phyloP scores from a whole-genome alignment of 2,329 filamentous ascomycete genomes.

The Fusarium austroafricanum region DNA sequence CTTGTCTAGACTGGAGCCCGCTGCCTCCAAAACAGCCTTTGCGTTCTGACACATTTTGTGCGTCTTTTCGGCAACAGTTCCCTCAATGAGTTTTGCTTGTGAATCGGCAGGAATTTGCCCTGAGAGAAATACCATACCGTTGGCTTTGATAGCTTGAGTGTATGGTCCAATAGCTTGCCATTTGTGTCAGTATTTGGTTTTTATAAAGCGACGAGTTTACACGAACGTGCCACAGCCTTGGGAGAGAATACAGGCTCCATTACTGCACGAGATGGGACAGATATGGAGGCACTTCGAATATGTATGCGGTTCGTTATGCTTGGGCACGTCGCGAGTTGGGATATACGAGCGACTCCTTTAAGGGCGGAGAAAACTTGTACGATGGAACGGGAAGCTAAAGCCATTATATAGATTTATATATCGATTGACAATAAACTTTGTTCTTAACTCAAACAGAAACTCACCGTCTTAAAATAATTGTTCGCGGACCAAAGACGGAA shows the following conservation, averaged over 20 bases:
- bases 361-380: neutral
- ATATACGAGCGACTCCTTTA: neutral
- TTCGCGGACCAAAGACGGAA: slow-evolving; percentile 1
- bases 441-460: neutral
- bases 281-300: neutral
- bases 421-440: neutral
- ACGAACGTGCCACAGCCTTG: slow-evolving; percentile 24
- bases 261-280: neutral
- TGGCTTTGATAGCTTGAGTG: slow-evolving; percentile 39
- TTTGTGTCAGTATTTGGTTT: neutral
- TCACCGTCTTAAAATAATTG: neutral
- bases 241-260: slow-evolving; percentile 30
- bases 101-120: slow-evolving; percentile 75
- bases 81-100: slow-evolving; percentile 67
- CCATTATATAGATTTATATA: slow-evolving; percentile 13
- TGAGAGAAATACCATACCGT: slow-evolving; percentile 72
- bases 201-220: neutral
- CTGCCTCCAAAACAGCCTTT: slow-evolving; percentile 74
- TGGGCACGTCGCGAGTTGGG: neutral
- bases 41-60: slow-evolving; percentile 61
- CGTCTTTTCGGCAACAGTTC: slow-evolving; percentile 60
- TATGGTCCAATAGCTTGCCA: slow-evolving; percentile 24
- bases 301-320: neutral
- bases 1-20: slow-evolving; percentile 70
- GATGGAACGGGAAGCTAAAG: neutral